Evolutionary conservation across 768 basidiomycete species (phyloP).

Genomic region (Leccinum incarnatum): DNA sequence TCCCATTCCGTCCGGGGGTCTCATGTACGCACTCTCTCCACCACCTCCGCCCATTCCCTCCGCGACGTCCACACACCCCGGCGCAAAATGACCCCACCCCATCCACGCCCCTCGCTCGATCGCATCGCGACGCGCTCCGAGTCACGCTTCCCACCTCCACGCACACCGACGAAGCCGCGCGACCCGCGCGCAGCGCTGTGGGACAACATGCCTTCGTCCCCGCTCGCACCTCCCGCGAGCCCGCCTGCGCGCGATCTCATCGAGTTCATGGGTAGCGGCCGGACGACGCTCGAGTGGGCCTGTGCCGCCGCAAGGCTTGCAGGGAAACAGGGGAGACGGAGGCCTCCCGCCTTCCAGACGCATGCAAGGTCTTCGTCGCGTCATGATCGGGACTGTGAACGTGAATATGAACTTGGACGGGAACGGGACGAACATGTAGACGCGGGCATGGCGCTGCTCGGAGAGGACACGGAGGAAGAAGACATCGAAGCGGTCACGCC

Average conservation of each 20-base stretch:
- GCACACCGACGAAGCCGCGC: slow-evolving; percentile 30
- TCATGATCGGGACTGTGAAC: slow-evolving; percentile 18
- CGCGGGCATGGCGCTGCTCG: slow-evolving; percentile 2
- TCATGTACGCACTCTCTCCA: slow-evolving; percentile 36
- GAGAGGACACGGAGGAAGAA: slow-evolving; percentile 63
- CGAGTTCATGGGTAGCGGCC: slow-evolving; percentile 26
- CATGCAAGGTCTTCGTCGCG: not conserved
- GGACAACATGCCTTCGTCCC: slow-evolving; percentile 40
- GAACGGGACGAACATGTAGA: not conserved
- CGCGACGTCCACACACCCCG: slow-evolving; percentile 20
- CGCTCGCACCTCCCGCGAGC: slow-evolving; percentile 40
- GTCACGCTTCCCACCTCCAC: slow-evolving; percentile 28
- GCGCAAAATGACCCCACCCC: slow-evolving; percentile 30
- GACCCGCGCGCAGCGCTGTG: slow-evolving; percentile 28
- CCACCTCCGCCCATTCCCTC: not conserved
- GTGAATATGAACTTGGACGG: no score
- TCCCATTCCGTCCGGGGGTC: not conserved
- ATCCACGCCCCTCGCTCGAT: slow-evolving; percentile 31
- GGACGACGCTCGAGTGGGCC: slow-evolving; percentile 30
- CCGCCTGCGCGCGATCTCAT: slow-evolving; percentile 31
- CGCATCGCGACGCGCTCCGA: slow-evolving; percentile 32
- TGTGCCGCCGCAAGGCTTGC: slow-evolving; percentile 46
- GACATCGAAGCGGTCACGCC: slow-evolving; percentile 65
- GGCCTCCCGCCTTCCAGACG: slow-evolving; percentile 1
- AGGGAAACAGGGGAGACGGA: slow-evolving; percentile 39